These are phyloP conservation scores for Raffaelea albimanens DNA, from an alignment of 2,329 filamentous ascomycete genomes.

Conservation along the genomic window DNA sequence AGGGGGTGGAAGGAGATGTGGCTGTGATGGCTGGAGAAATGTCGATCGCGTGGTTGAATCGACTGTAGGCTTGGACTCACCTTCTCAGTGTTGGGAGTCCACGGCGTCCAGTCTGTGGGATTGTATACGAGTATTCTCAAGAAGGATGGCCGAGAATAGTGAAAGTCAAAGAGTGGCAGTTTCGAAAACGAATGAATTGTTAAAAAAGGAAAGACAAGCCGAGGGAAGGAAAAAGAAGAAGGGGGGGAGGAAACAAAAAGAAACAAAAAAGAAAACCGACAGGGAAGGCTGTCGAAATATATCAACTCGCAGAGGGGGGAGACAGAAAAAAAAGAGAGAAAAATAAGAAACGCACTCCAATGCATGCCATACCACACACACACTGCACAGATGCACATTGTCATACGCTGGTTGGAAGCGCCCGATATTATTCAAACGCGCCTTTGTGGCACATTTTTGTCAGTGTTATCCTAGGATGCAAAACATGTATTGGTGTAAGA, in stretches of 20 bases:
- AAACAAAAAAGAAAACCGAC: background rate
- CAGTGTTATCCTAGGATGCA: too few species aligned
- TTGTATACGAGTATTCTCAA: background rate
- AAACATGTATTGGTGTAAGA: too few species aligned
- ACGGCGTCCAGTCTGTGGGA: too few species aligned
- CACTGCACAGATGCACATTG: background rate
- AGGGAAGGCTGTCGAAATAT: too few species aligned
- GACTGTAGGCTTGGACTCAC: background rate
- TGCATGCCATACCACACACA: background rate
- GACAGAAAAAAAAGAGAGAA: too few species aligned
- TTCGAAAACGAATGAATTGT: background rate
- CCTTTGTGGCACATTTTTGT: too few species aligned
- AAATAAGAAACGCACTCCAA: too few species aligned
- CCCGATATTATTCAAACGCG: too few species aligned
- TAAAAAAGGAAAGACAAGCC: background rate
- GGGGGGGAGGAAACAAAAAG: background rate
- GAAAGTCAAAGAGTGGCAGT: background rate
- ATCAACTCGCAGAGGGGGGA: too few species aligned
- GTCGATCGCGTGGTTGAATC: background rate
- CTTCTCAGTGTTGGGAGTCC: too few species aligned
- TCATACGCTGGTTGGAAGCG: background rate
- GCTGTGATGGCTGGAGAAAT: background rate
- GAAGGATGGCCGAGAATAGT: background rate
- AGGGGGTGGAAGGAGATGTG: background rate
- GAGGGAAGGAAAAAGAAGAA: background rate